Percentiles rank a stretch among this genome's conserved stretches.
Evolutionary conservation across 345 rosid species (phyloP).

Genomic region (Gossypium longicalyx): DNA sequence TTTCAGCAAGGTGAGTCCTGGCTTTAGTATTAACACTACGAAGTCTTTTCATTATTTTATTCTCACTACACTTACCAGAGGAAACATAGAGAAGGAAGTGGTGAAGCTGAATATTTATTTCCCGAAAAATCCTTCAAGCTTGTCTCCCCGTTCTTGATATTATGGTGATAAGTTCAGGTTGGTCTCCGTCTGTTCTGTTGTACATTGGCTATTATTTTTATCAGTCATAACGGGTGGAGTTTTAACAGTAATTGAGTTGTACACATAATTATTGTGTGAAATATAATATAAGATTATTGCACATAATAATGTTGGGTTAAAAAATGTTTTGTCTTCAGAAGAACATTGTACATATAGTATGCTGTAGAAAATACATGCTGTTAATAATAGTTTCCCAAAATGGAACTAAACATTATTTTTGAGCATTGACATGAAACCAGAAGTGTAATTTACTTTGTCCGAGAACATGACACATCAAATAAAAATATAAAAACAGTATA

Average conservation of each 20-base stretch:
- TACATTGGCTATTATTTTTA: constrained; percentile 7
- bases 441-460: background rate
- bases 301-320: background rate
- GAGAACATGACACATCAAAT: too few species aligned
- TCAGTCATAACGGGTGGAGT: background rate
- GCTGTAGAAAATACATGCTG: background rate
- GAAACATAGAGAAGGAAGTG: constrained; percentile 12
- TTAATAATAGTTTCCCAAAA: background rate
- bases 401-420: background rate
- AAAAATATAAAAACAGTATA: too few species aligned
- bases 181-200: constrained; percentile 2
- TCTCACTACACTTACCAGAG: constrained; percentile 6
- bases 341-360: constrained; percentile 7
- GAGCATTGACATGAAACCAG: background rate
- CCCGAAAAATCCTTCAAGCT: background rate
- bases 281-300: background rate
- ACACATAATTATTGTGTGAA: constrained; percentile 9
- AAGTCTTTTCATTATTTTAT: constrained; percentile 4
- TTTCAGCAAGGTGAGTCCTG: constrained; percentile 28
- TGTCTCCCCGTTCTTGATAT: background rate
- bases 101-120: constrained; percentile 19
- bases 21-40: constrained; percentile 16
- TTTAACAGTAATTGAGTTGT: background rate
- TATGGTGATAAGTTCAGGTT: background rate
- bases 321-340: background rate